These are phyloP conservation scores for Epithele typhae DNA, from an alignment of 768 basidiomycete species.

Conservation along the genomic window DNA sequence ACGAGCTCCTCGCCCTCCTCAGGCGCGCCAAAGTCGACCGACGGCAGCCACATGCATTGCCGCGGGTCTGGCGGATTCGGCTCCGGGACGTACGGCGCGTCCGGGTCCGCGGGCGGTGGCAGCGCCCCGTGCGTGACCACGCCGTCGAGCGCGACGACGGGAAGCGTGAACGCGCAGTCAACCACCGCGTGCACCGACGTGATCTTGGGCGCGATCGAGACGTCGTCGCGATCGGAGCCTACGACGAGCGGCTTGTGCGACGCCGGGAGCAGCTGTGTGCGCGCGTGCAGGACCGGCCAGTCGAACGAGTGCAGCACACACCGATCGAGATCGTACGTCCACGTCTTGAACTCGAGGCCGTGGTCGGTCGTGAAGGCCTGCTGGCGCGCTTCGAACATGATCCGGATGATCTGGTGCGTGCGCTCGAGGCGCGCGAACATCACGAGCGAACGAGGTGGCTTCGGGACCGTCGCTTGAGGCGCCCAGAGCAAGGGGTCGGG, in stretches of 20 bases:
- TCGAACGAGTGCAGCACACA: too few species aligned
- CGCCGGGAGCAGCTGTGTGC: conserved; percentile 7
- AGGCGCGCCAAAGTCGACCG: background rate
- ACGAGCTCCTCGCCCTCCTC: conserved; percentile 6
- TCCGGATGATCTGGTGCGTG: conserved; percentile 3
- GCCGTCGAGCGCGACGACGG: background rate
- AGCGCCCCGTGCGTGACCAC: too few species aligned
- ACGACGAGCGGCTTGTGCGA: conserved; percentile 9
- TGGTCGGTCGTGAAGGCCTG: background rate
- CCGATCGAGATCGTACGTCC: background rate
- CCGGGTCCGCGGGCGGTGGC: conserved; percentile 6
- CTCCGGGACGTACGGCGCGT: background rate
- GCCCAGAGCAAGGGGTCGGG: too few species aligned
- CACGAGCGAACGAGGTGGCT: too few species aligned
- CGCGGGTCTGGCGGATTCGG: conserved; percentile 2
- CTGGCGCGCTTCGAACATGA: conserved; percentile 8
- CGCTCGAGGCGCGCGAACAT: background rate
- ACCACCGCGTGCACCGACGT: too few species aligned
- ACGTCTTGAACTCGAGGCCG: conserved; percentile 1
- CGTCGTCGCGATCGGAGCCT: conserved; percentile 6
- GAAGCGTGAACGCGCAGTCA: too few species aligned
- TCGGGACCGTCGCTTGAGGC: too few species aligned
- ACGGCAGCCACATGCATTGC: conserved; percentile 9
- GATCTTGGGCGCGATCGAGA: conserved; percentile 14
- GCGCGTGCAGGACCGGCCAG: background rate